These are phyloP conservation scores for Drosera capensis DNA, from an alignment of 148 eudicot genomes.

Conservation along the genomic window DNA sequence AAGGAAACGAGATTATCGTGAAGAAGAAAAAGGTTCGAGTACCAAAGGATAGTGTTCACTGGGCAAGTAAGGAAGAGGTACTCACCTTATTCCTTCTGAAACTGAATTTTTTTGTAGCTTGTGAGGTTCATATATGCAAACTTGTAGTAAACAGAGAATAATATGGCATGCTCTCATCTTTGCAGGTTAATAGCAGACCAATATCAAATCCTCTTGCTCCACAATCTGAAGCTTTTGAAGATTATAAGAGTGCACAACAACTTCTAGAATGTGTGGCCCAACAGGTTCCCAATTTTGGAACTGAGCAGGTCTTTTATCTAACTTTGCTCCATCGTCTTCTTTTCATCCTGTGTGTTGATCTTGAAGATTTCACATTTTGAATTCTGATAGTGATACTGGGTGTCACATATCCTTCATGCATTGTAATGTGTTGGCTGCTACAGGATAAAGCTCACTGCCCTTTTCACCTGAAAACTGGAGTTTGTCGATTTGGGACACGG, in stretches of 20 bases:
- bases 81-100: background rate
- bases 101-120: background rate
- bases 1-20: conserved; percentile 92
- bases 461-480: conserved; percentile 93
- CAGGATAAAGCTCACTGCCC: conserved; percentile 99
- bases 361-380: background rate
- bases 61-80: conserved; percentile 35
- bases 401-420: background rate
- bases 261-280: conserved; percentile 72
- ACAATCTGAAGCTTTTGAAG: conserved; percentile 67
- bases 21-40: conserved; percentile 80
- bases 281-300: conserved; percentile 91
- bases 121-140: conserved; percentile 2
- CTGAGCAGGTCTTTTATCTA: conserved; percentile 56
- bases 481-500: conserved; percentile 77
- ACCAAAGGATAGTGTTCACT: conserved; percentile 41
- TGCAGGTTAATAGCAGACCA: conserved; percentile 65
- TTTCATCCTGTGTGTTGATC: background rate
- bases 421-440: conserved; percentile 11
- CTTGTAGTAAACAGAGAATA: background rate
- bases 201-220: conserved; percentile 99
- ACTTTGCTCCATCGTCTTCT: background rate
- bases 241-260: conserved; percentile 47
- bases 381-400: background rate
- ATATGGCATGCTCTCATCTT: conserved; percentile 4